A percentile compares a stretch with the other conserved stretches of the same genome.
Conservation (phyloP, 2,329 filamentous ascomycete genomes). For the Helminthosporium solani region DNA sequence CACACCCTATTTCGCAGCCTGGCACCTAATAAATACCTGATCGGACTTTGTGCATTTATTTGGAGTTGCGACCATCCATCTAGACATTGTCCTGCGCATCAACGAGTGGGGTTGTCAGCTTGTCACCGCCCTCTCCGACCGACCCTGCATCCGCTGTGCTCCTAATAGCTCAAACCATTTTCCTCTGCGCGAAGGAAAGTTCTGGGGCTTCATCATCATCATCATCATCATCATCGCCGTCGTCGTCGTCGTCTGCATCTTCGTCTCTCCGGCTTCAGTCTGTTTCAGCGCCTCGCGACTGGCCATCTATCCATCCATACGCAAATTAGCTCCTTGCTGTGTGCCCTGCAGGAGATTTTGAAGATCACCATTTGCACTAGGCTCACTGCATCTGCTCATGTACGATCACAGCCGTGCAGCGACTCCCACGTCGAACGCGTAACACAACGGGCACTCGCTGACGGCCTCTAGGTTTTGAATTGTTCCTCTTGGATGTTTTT, state of each 20-base stretch:
- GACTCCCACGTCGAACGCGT: neutral
- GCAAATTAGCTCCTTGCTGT: neutral
- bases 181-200: no score
- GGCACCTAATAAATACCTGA: neutral
- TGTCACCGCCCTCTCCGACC: neutral
- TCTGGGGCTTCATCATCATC: no score
- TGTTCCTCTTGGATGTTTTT: neutral
- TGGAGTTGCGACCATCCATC: neutral
- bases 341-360: conserved; percentile 2
- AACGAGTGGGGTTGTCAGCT: neutral
- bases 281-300: no score
- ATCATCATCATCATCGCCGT: no score
- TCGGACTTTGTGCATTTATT: neutral
- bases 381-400: neutral
- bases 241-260: no score
- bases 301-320: no score
- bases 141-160: no score
- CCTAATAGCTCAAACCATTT: no score
- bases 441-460: neutral
- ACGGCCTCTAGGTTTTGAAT: neutral
- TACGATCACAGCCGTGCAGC: neutral
- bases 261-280: no score
- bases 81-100: neutral
- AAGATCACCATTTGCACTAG: neutral
- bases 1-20: no score